These are phyloP conservation scores for Pleurotus tuber-regium DNA, from an alignment of 768 basidiomycete species.

Conservation along the genomic window DNA sequence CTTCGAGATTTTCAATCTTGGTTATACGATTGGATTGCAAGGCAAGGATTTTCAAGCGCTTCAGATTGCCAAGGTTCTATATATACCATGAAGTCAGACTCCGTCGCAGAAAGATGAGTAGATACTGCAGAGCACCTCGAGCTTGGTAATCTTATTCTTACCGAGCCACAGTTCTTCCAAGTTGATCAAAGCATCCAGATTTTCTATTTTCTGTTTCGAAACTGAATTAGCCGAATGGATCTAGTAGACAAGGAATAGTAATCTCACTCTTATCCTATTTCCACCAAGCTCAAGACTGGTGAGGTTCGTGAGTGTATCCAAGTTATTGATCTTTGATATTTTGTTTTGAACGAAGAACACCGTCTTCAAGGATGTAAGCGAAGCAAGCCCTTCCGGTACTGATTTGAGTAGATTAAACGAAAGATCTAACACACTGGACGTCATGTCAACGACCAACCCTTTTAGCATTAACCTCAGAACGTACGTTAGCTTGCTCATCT, in stretches of 20 bases:
- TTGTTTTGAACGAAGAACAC: constrained; percentile 97
- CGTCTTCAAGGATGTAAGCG: constrained; percentile 62
- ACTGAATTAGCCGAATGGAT: not conserved
- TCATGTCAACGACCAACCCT: not conserved
- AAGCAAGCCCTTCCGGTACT: constrained; percentile 60
- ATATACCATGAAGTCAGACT: not conserved
- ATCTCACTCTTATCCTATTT: constrained; percentile 81
- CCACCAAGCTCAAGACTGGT: constrained; percentile 91
- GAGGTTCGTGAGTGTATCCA: constrained; percentile 55
- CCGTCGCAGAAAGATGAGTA: not conserved
- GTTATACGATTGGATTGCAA: constrained; percentile 94
- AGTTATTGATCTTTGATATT: constrained; percentile 74
- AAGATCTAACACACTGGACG: constrained; percentile 74
- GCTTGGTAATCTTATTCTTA: constrained; percentile 92
- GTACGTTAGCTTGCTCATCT: constrained; percentile 54
- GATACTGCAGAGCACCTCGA: constrained; percentile 56
- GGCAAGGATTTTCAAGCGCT: constrained; percentile 79
- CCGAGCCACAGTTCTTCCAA: constrained; percentile 95
- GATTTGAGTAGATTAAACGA: constrained; percentile 89
- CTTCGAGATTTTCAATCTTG: constrained; percentile 78
- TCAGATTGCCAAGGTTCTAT: constrained; percentile 70
- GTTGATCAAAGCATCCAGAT: constrained; percentile 73
- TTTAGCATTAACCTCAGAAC: constrained; percentile 18
- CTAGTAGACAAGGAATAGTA: not conserved
- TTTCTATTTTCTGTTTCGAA: constrained; percentile 73